Base-by-base conservation (phyloP, 2,329 filamentous ascomycete species). In the Domatiomyces catenatus region DNA sequence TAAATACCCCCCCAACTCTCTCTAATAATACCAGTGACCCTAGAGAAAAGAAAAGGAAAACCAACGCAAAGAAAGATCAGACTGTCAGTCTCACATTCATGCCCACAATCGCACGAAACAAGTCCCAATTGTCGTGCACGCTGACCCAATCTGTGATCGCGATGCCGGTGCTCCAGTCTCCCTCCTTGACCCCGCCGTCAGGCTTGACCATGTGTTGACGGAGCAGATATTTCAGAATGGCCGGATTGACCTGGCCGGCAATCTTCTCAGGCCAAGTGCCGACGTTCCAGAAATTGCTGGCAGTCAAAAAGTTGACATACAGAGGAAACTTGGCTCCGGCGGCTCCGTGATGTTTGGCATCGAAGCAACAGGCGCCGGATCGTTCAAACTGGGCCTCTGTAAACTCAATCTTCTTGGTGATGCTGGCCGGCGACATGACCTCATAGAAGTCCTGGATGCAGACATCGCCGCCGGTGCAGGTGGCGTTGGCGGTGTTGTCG, bases 361-460 rank as follows among this genome's bases (percentile, higher is more conserved):
- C 44, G 49, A 60, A 54, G n/a, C 26, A 17, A 36, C 59, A 61
- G 39, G 54, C 54, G 8, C 59, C 59, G 39, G 55, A 58, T 26
- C 87, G 80, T 63, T 83, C 80, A 46, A 95, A 78, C 59, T 94
- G 88, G 20, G 81, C 80, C 52, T 76, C 80, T 49, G 79, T 80
- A 60, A 81, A 81, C 43, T 74, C 68, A 53, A 94, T 83, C 74
- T 96, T 98, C 67, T 81, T 80, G 39, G 82, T 73, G 53, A 96
- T 90, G 59, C 83, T 83, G 52, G 78, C 71, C 19, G 77, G 80
- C 66, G 87, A 79, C 45, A 82, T 70, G 32, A 98, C 80, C 62
- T 93, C 87, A 73, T 93, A 96, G 67, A 90, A 95, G 70, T 96
- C 92, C 69, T 96, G 92, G 43, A 96, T 81, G 57, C 85, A 81